phyloP scores from a whole-genome alignment of 768 basidiomycete genomes.

The Podaxis carcinomalis region DNA sequence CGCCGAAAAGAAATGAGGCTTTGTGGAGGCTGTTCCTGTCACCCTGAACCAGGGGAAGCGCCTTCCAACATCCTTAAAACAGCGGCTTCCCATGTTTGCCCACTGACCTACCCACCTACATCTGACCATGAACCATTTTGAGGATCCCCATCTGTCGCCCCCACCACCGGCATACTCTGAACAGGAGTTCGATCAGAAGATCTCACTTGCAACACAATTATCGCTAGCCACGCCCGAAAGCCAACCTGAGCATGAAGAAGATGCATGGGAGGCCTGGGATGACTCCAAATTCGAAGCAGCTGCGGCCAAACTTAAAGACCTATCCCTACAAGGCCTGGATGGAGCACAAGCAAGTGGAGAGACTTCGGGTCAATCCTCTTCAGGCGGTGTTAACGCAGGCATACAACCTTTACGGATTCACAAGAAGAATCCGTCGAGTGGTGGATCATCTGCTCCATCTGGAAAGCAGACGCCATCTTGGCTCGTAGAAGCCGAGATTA shows the following conservation, averaged over 20 bases:
- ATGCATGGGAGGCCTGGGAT: conserved; percentile 50
- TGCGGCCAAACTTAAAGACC: background rate
- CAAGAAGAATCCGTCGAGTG: conserved; percentile 18
- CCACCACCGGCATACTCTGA: conserved; percentile 46
- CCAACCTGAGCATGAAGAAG: conserved; percentile 22
- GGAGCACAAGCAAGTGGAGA: background rate
- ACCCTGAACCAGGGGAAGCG: background rate
- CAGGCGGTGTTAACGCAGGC: background rate
- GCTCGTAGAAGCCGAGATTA: conserved; percentile 6
- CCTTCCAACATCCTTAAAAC: background rate
- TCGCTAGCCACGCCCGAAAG: conserved; percentile 29
- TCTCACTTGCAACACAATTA: conserved; percentile 33
- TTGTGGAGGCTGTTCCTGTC: conserved; percentile 2
- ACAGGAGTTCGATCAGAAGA: conserved; percentile 52
- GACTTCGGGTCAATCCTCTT: background rate
- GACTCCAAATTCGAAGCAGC: conserved; percentile 21
- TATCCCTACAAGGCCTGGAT: background rate
- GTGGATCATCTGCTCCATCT: background rate
- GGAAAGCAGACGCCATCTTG: conserved; percentile 11
- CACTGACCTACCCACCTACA: background rate
- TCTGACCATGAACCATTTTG: conserved; percentile 9
- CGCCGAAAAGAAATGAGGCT: background rate
- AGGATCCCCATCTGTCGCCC: conserved; percentile 16
- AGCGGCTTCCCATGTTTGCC: background rate
- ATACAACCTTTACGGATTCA: conserved; percentile 21